These are phyloP conservation scores for Sanghuangporus sanghuang DNA, from an alignment of 1,284 basidiomycete genomes.

Conservation along the genomic window DNA sequence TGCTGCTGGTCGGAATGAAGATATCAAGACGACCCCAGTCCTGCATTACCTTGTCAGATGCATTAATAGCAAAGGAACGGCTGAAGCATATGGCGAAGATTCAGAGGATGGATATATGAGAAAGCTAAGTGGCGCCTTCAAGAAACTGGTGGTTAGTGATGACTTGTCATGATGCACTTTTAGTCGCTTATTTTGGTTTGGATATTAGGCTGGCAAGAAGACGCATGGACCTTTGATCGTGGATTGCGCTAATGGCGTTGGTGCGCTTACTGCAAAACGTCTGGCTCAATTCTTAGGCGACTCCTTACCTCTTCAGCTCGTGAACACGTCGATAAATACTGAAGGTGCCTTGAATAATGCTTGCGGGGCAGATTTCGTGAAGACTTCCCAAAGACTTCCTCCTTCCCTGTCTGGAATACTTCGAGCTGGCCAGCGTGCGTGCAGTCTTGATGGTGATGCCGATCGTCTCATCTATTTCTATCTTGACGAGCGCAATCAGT, in stretches of 20 bases:
- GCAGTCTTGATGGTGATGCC: slow-evolving; percentile 96
- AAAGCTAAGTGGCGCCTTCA: slow-evolving; percentile 85
- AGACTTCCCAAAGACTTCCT: slow-evolving; percentile 85
- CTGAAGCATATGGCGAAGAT: slow-evolving; percentile 78
- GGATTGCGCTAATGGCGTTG: slow-evolving; percentile 98
- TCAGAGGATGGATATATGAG: slow-evolving; percentile 83
- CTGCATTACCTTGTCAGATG: slow-evolving; percentile 93
- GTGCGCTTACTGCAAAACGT: slow-evolving; percentile 64
- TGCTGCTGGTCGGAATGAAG: slow-evolving; percentile 63
- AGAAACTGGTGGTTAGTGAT: slow-evolving; percentile 69
- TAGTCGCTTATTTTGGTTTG: neutral
- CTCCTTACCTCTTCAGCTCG: slow-evolving; percentile 50
- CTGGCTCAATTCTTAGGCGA: slow-evolving; percentile 54
- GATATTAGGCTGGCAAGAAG: slow-evolving; percentile 52
- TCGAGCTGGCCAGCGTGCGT: slow-evolving; percentile 73
- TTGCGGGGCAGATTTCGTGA: slow-evolving; percentile 97
- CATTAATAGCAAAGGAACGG: slow-evolving; percentile 78
- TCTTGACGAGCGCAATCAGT: slow-evolving; percentile 68
- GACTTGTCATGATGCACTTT: neutral
- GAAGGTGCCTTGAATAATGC: slow-evolving; percentile 77
- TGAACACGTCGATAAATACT: slow-evolving; percentile 65
- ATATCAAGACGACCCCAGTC: slow-evolving; percentile 91
- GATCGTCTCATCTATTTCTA: slow-evolving; percentile 98
- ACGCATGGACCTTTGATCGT: slow-evolving; percentile 65
- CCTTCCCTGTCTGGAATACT: slow-evolving; percentile 61